Base-by-base conservation (phyloP, 768 basidiomycete genomes). In the Panellus pusillus region DNA sequence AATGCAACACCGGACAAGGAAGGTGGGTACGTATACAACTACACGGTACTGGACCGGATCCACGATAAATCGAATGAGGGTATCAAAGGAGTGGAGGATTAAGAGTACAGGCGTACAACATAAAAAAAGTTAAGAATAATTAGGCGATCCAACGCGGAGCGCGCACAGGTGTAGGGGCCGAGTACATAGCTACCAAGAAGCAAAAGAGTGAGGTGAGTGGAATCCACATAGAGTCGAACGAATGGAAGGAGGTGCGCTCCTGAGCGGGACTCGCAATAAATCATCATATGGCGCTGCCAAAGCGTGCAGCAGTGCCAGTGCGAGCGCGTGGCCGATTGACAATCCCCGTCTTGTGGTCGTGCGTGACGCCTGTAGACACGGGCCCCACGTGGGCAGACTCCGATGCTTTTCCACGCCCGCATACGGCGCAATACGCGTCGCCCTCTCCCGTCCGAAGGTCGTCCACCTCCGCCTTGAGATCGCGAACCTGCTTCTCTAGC, bases 401-500 rank as follows among this genome's bases (percentile, higher is more conserved):
- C 31, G 43, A 9, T 9, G 50, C 41, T 47, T 40, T 61, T 39
- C 82, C 82, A 55, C 85, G 72, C 28, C 87, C 86, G 63, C 90
- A 91, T 36, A 70, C 64, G 4, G 78, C 72, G 66, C 89, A 92
- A 51, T 79, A 80, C 44, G 72, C 72, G 42, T 70, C 66, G 7
- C 61, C 65, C 12, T 58, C 56, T 14, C 61, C 66, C 24, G 68
- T 69, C 43, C 77, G 81, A 38, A 84, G 68, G 20, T 76, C 79
- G 31, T 86, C 83, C 31, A 92, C 66, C 66, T 91, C 87, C 17
- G 79, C 74, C 58, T 87, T 84, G 52, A 93, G 72, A 65, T 86
- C 84, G 44, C 80, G 79, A 41, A 92, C 79, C 65, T 88, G 86
- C 12, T 80, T 79, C 63, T 88, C 88, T 46, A 92, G 71, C 63